Base-by-base conservation (phyloP, 805 yeast genomes). In the Candida sphagnicola region DNA sequence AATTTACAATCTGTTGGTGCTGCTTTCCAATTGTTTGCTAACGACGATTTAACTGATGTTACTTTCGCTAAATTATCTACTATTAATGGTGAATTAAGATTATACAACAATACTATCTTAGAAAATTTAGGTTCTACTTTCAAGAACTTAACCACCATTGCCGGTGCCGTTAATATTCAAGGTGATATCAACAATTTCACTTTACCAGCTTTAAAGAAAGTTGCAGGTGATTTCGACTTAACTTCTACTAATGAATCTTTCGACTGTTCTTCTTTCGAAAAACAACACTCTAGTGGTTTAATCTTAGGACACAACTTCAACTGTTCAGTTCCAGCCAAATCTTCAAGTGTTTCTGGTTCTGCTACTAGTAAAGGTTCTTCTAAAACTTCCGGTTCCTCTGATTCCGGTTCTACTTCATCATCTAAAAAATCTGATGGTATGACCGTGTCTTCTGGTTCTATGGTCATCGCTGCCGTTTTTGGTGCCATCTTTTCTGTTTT, bases 281-380 rank as follows among this genome's bases (percentile, higher is more conserved):
- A 53, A 44, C 62, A 62, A 51, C 57, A 58, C 45, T 40, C 49
- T 31, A 42, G 39, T 35, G 52, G 56, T 37, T 59, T 57, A 47
- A 66, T 67, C 45, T 59, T 65, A 53, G 74, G 74, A 39, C 70
- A 68, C 59, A 67, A 67, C 63, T 67, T 53, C 56, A 59, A 56
- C 49, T 68, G 74, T 55, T 47, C 66, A 16, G 52, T 67, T 26
- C 67, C 68, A 32, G 39, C 54, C 33, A 53, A 55, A 34, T 40
- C 57, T 13, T 29, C 47, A 15, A 25, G 46, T 29, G 38, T 41
- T 26, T 31, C 48, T 28, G 29, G 46, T 19, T 47, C 54, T n/a
- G 26, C 44, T 21, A 34, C 51, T 12, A 34, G 54, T 18, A 31
- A 46, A 5, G 38, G 41, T 14, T 42, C 56, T 17, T 40, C 52